Base-by-base conservation (phyloP, 1,284 basidiomycete species). In the Irpex rosettiformis region DNA sequence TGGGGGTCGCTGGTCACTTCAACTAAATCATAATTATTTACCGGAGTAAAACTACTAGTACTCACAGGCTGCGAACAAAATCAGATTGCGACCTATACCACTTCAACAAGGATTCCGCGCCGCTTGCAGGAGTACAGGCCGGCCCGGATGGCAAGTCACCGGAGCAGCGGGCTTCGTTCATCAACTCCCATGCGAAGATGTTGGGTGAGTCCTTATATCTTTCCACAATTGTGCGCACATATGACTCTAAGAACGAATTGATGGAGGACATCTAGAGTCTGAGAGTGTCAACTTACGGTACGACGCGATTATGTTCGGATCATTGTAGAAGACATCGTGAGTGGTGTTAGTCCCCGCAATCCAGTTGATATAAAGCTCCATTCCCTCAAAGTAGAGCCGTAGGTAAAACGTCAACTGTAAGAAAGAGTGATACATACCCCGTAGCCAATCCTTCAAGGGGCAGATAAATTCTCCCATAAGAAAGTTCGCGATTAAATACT, bases 161-260 rank as follows among this genome's bases (percentile, higher is more conserved):
- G 8, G 76, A 64, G 66, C 82, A 84, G 5, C 82, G 76, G 0
- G 82, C 80, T 65, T 84, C 83, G 59, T 84, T 84, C 72, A 81
- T 77, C 40, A 84, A 73, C 65, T 85, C 81, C 82, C 81, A 84
- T 0, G 82, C 81, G 62, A 84, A 83, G 28, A 85, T 77, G 49
- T 77, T 75, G 0, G 77, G 70, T 0, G 79, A 82, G 53, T 72
- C 65, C 66, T 81, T 84, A 72, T 84, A 85, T 58, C 82, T 73
- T 55, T 80, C 73, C 27, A 85, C 80, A 54, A 85, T 77, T 2
- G 75, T 77, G 57, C 74, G 75, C 28, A 83, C 79, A 63, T 83
- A 85, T 21, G 75, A 73, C 64, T 83, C 82, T 83, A 61, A 54
- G 5, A 27, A 28, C 30, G 48, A 51, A 45, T 13, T n/a, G 25